A percentile compares a stretch with the other conserved stretches of the same genome.
These are phyloP conservation scores for Trypanosoma boissoni DNA, from an alignment of 208 protist species.

Conservation along the genomic window DNA sequence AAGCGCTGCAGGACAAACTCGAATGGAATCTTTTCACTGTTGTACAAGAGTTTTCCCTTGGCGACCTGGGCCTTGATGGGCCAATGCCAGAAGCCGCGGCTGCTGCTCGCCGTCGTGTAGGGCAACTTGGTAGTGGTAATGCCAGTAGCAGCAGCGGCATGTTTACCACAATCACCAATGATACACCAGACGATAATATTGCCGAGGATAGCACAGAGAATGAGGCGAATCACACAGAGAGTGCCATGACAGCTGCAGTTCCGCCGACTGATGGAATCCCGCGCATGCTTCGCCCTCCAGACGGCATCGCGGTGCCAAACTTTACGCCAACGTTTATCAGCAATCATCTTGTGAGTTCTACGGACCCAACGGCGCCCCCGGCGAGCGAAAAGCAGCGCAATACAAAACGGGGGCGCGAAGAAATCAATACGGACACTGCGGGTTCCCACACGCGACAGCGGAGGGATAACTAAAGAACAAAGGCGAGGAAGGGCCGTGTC, in stretches of 20 bases:
- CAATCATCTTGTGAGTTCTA: constrained; percentile 39
- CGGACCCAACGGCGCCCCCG: constrained; percentile 12
- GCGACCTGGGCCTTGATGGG: constrained; percentile 75
- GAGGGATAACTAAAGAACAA: constrained; percentile 1
- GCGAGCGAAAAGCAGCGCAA: background rate
- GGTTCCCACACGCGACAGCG: constrained; percentile 2
- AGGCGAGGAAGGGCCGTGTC: no score
- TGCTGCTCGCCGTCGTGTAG: constrained; percentile 31
- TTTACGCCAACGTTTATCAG: constrained; percentile 75
- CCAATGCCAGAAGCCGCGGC: constrained; percentile 56
- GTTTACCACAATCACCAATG: background rate
- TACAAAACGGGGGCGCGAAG: constrained; percentile 7
- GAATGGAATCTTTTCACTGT: constrained; percentile 84
- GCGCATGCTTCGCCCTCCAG: constrained; percentile 29
- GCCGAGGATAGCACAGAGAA: no score
- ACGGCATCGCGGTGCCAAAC: constrained; percentile 19
- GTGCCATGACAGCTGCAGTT: no score
- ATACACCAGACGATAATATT: background rate
- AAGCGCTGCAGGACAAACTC: constrained; percentile 75
- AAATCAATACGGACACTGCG: constrained; percentile 9
- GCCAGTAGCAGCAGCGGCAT: background rate
- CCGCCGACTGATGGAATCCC: background rate
- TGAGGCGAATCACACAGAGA: no score
- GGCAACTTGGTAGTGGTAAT: no score
- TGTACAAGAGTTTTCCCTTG: constrained; percentile 56